A percentile compares a stretch with the other conserved stretches of the same genome.
Evolutionary conservation across 2,329 filamentous ascomycete species (phyloP).

Genomic region (Ophiosphaerella herpotricha): DNA sequence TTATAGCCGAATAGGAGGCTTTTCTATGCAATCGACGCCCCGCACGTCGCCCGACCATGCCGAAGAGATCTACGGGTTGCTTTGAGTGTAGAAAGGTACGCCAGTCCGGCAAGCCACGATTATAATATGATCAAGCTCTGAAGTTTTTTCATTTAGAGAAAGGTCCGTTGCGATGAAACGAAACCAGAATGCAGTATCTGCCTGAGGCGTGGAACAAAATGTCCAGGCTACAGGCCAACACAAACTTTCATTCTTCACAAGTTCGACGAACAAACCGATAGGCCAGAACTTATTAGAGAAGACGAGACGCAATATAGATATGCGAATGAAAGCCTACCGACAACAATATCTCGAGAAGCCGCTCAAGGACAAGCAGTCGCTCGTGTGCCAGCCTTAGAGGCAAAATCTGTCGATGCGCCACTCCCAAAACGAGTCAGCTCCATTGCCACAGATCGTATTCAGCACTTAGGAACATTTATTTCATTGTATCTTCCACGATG

Average conservation of each 20-base stretch:
- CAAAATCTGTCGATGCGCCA: constrained; percentile 20
- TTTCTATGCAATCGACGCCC: constrained; percentile 8
- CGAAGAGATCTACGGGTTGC: constrained; percentile 43
- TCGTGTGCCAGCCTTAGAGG: constrained; percentile 14
- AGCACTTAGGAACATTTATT: constrained; percentile 41
- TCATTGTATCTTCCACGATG: constrained; percentile 36
- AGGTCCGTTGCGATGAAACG: constrained; percentile 44
- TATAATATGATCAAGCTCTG: constrained; percentile 9
- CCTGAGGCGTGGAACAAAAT: constrained; percentile 40
- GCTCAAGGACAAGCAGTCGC: constrained; percentile 8
- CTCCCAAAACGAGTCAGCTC: constrained; percentile 40
- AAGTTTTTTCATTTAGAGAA: constrained; percentile 22
- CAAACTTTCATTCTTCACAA: constrained; percentile 44
- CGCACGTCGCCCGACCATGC: constrained; percentile 30
- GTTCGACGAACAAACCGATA: constrained; percentile 34
- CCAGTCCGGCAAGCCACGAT: constrained; percentile 5
- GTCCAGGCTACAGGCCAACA: constrained; percentile 42
- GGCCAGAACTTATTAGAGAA: constrained; percentile 39
- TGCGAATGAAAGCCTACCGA: constrained; percentile 26
- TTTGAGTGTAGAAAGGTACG: constrained; percentile 43
- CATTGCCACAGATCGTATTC: constrained; percentile 42
- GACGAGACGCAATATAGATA: constrained; percentile 42
- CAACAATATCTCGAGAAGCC: constrained; percentile 4
- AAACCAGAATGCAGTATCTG: constrained; percentile 44
- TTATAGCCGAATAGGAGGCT: not conserved